Conservation (phyloP, 345 rosid genomes). For the Eucalyptus erythrocorys region DNA sequence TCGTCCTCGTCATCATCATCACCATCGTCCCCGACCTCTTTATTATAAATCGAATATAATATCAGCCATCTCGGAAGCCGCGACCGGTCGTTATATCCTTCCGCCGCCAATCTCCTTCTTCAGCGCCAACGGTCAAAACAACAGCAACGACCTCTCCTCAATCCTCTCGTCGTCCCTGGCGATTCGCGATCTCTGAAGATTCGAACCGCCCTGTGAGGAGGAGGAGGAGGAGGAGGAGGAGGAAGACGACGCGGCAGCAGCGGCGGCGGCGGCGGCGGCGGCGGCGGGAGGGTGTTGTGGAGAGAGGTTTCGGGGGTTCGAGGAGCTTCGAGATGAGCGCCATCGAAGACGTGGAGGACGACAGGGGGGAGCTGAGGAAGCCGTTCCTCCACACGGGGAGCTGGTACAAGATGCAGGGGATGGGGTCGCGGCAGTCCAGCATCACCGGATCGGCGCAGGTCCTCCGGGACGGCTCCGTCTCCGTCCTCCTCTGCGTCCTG, state of each 20-base stretch:
- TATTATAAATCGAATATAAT: not conserved
- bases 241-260: not conserved
- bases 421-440: conserved; percentile 61
- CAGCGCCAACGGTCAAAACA: not conserved
- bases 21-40: too few relatives aligned
- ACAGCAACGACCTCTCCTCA: not conserved
- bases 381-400: conserved; percentile 70
- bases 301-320: not conserved
- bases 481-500: conserved; percentile 61
- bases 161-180: not conserved
- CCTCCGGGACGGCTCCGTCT: conserved; percentile 58
- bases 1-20: not conserved
- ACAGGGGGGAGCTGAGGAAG: conserved; percentile 36
- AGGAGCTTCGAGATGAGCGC: conserved; percentile 20
- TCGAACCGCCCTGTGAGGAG: not conserved
- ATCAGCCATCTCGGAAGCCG: not conserved
- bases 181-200: not conserved
- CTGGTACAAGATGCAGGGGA: conserved; percentile 39
- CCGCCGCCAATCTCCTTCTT: not conserved
- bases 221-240: not conserved
- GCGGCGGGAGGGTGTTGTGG: not conserved
- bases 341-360: conserved; percentile 45
- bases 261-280: not conserved
- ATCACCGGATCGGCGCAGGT: conserved; percentile 35
- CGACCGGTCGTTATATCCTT: not conserved